Conservation (phyloP, 768 basidiomycete genomes). For the Phanerodontia chrysosporium region DNA sequence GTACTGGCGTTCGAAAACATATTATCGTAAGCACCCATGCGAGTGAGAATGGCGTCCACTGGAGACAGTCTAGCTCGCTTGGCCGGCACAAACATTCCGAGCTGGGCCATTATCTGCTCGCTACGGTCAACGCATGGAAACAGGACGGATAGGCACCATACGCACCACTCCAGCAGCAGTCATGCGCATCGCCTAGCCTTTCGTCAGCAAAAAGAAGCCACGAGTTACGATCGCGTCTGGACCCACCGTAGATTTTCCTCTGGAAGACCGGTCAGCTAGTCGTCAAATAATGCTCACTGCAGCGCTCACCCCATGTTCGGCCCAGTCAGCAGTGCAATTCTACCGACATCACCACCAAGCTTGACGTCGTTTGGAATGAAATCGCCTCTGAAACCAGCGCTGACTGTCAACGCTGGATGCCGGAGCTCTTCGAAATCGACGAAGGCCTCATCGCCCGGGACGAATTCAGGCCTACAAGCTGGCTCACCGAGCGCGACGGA, state of each 20-base stretch:
- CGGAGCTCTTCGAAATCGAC: conserved; percentile 86
- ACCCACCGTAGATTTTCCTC: conserved; percentile 73
- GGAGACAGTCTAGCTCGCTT: conserved; percentile 76
- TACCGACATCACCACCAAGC: conserved; percentile 71
- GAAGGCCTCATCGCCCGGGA: conserved; percentile 75
- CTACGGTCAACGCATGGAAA: neutral
- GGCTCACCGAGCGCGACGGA: conserved; percentile 91
- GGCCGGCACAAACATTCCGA: conserved; percentile 95
- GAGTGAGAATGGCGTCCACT: conserved; percentile 87
- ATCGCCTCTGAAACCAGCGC: conserved; percentile 48
- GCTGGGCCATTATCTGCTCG: conserved; percentile 80
- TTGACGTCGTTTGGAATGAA: conserved; percentile 95
- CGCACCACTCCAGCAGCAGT: conserved; percentile 87
- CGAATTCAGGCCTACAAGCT: conserved; percentile 84
- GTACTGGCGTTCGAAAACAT: conserved; percentile 94
- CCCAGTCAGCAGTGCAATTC: conserved; percentile 84
- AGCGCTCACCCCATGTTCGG: conserved; percentile 81
- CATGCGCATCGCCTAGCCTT: conserved; percentile 90
- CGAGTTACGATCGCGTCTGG: neutral
- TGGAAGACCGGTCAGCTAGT: conserved; percentile 21
- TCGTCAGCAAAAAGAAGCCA: neutral
- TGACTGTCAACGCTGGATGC: conserved; percentile 80
- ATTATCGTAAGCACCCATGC: conserved; percentile 99
- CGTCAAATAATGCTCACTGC: neutral
- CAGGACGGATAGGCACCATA: neutral